A percentile compares a stretch with the other conserved stretches of the same genome.
Conservation (phyloP, 2,329 filamentous ascomycete genomes). For the Ophiostoma angusticollis region DNA sequence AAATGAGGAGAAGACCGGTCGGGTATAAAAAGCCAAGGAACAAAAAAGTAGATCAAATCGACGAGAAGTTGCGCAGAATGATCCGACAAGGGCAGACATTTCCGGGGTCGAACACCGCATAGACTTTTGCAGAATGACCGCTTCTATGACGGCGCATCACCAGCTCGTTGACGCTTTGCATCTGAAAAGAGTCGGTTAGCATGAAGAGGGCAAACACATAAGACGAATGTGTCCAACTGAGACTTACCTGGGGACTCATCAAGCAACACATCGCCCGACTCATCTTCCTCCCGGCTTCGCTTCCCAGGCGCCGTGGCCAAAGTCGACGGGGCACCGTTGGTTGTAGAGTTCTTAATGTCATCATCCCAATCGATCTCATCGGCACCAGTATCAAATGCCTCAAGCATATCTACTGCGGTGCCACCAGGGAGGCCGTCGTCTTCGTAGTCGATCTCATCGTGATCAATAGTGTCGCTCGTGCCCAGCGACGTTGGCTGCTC, state of each 20-base stretch:
- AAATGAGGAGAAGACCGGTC: too few relatives aligned
- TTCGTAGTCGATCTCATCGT: conserved; percentile 27
- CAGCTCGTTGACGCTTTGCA: conserved; percentile 38
- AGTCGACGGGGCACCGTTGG: conserved; percentile 13
- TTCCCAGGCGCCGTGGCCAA: conserved; percentile 20
- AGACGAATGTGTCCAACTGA: neutral
- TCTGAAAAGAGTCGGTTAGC: conserved; percentile 18
- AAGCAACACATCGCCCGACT: conserved; percentile 8
- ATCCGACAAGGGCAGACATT: too few relatives aligned
- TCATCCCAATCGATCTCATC: conserved; percentile 27
- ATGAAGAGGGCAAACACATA: neutral
- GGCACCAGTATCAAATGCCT: neutral
- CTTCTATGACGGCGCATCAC: conserved; percentile 4
- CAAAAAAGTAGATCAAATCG: too few relatives aligned
- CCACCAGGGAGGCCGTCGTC: conserved; percentile 9
- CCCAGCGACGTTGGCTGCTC: conserved; percentile 1
- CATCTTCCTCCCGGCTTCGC: conserved; percentile 19
- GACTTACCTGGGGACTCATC: conserved; percentile 24
- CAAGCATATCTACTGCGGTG: conserved; percentile 1
- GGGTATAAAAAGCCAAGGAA: too few relatives aligned
- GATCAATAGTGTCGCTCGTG: conserved; percentile 20
- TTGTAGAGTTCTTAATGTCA: conserved; percentile 21
- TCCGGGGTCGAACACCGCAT: too few relatives aligned
- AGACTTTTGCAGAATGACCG: too few relatives aligned
- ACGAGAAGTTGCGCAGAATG: too few relatives aligned